Evolutionary conservation across 345 rosid species (phyloP).

Genomic region (Viola odorata): DNA sequence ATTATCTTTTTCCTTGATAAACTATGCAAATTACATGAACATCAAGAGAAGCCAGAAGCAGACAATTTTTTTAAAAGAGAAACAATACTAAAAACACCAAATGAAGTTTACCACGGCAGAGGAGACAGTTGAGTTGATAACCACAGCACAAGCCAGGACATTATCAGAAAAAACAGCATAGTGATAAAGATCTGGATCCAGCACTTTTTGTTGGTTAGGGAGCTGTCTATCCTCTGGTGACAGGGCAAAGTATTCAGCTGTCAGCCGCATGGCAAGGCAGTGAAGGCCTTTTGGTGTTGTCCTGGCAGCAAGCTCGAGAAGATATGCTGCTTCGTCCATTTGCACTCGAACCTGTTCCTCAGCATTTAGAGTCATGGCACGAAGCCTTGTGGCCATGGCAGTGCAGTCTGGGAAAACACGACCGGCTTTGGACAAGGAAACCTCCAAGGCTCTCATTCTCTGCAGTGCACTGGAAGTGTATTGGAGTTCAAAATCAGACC

Average conservation of each 20-base stretch:
- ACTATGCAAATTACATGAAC: background rate
- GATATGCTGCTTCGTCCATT: constrained; percentile 58
- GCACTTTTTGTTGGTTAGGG: constrained; percentile 47
- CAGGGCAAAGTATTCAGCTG: constrained; percentile 33
- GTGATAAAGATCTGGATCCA: constrained; percentile 37
- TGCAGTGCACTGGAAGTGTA: constrained; percentile 55
- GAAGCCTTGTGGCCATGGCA: constrained; percentile 58
- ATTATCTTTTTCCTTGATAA: background rate
- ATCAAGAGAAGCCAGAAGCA: background rate
- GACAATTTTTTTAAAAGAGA: too few species aligned
- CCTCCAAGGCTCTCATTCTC: constrained; percentile 60
- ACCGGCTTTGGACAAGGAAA: constrained; percentile 49
- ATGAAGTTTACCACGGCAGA: constrained; percentile 51
- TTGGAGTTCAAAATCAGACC: constrained; percentile 19
- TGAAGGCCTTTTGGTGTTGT: constrained; percentile 28
- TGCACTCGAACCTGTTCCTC: constrained; percentile 70
- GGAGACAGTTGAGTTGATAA: constrained; percentile 27
- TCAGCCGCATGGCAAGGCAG: constrained; percentile 25
- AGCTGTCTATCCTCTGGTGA: constrained; percentile 65
- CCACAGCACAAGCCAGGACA: constrained; percentile 27
- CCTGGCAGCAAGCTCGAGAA: constrained; percentile 34
- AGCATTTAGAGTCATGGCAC: constrained; percentile 63
- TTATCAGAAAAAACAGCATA: constrained; percentile 26
- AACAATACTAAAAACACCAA: background rate
- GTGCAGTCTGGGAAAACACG: constrained; percentile 59